Evolutionary conservation across 225 moss, liverwort and hornwort species (phyloP).

Genomic region (Rhytidiadelphus loreus): DNA sequence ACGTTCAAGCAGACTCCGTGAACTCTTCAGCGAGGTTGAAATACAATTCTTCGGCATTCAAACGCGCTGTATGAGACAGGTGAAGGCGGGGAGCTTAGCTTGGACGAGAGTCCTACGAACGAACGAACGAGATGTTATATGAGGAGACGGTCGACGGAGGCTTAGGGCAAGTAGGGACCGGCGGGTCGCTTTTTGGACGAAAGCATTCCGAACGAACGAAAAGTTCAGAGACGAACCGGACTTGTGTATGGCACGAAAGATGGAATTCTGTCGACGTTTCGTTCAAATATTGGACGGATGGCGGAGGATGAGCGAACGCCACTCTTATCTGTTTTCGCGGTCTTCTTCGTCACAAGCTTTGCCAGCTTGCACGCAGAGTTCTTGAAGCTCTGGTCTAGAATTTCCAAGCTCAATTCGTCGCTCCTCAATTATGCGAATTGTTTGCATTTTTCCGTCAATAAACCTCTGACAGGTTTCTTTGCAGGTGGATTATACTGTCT

Average conservation of each 20-base stretch:
- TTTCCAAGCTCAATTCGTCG: neutral
- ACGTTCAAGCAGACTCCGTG: neutral
- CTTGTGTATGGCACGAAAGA: neutral
- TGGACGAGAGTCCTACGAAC: neutral
- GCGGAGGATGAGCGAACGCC: neutral
- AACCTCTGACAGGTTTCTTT: neutral
- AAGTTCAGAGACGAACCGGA: neutral
- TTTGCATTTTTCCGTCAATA: neutral
- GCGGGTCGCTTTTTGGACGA: neutral
- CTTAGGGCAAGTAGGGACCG: neutral
- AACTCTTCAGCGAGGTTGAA: neutral
- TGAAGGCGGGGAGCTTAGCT: neutral
- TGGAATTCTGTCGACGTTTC: neutral
- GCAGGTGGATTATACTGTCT: neutral
- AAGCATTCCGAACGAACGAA: neutral
- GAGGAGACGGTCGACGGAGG: neutral
- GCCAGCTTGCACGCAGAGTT: neutral
- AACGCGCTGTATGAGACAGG: neutral
- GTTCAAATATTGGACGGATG: neutral
- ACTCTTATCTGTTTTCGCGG: neutral
- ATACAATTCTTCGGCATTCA: neutral
- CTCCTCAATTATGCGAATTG: neutral
- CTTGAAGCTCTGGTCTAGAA: neutral
- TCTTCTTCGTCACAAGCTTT: neutral
- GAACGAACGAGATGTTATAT: neutral